Evolutionary conservation across 495 filamentous ascomycete species (phyloP).

Genomic region (Sabuloglossum arenarium): DNA sequence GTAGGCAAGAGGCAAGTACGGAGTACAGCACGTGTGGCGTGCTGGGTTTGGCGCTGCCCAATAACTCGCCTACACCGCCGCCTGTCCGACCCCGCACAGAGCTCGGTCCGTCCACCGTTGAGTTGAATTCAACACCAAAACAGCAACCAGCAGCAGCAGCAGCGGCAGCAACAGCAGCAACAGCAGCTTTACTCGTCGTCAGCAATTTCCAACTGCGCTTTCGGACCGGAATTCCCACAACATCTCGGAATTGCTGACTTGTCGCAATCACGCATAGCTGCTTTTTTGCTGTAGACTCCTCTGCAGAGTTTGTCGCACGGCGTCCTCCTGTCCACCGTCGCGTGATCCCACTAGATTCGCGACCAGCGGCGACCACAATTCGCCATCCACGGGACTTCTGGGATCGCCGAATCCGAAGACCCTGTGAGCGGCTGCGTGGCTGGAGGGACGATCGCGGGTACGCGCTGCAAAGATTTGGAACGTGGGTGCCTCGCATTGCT

Average conservation of each 20-base stretch:
- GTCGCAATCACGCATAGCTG: constrained; percentile 1
- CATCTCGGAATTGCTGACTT: neutral
- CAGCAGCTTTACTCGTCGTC: neutral
- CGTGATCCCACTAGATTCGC: neutral
- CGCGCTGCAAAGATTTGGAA: neutral
- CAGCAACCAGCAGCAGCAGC: neutral
- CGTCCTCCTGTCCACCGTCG: neutral
- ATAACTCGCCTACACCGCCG: neutral
- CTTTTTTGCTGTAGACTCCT: neutral
- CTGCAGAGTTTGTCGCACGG: neutral
- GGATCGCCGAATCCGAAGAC: neutral
- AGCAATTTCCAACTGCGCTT: neutral
- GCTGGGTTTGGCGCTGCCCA: too few relatives aligned
- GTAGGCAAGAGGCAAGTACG: too few relatives aligned
- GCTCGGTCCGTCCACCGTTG: neutral
- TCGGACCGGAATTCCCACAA: neutral
- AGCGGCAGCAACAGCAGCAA: neutral
- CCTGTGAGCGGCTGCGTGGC: neutral
- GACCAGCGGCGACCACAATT: neutral
- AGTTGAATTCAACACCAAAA: neutral
- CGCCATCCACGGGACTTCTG: neutral
- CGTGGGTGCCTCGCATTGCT: neutral
- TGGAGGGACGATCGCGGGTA: neutral
- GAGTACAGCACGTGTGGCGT: too few relatives aligned
- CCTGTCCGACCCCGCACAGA: neutral